Evolutionary conservation across 75 land plant genomes (phyloP), one percentile per base, ranked within the genome.

Genomic region (Sequoiadendron giganteum): DNA sequence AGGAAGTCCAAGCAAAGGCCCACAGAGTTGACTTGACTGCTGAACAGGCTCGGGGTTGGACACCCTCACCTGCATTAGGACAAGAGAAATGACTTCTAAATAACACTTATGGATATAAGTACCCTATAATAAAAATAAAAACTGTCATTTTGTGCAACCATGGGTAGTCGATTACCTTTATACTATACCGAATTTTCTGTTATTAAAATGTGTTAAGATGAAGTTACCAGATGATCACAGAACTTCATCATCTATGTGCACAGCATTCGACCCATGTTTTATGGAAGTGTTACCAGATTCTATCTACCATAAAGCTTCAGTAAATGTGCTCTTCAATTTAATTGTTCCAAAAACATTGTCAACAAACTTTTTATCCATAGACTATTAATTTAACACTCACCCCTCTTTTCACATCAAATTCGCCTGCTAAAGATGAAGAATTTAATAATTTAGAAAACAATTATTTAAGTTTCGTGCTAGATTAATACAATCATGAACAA

Each of bases 1-100:
- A 16, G 98, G 98, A 58, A 95, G 86, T 32, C 98, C 98, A 88
- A 97, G 95, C 19, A 92, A 93, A 75, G 95, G 93, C 83, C 95
- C 96, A 75, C 86, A 18, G 0, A 97, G 90, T 86, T 93, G 95
- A 77, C 91, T 90, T 14, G 93, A 87, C 88, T 93, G 93, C 32
- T 86, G 87, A 84, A 95, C 93, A 16, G 94, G 55, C 38, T 55
- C 40, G 28, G 86, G 34, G 65, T n/a, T 36, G 38, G 86, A 84
- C 1, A 7, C 65, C 25, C 3, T 84, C 55, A 84, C 49, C 85
- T 84, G 85, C 61, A 84, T 55, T 34, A 5, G 10, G 61, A 15
- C 77, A 28, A 68, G 15, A 32, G 11, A 34, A 30, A 73, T 10
- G 30, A 28, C 38, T 30, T 30, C 13, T 73, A 13, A 73, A 34